Base-by-base conservation (phyloP, 129 eudicot species). In the Centrapalus pauciflorus region DNA sequence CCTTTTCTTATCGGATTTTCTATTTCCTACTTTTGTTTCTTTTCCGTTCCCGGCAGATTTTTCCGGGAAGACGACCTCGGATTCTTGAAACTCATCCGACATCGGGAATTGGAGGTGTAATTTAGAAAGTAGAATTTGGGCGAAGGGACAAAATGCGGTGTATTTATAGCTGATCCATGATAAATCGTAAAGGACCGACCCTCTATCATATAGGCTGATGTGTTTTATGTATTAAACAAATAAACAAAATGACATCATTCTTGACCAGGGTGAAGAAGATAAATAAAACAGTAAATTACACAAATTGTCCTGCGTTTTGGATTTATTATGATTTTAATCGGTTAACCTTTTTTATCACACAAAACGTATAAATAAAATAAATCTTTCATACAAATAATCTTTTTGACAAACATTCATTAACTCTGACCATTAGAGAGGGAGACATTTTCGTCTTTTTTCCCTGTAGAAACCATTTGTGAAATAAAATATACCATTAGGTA, bases 11-110 rank as follows among this genome's bases (percentile, higher is more conserved):
- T 61, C 62, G 70, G 67, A 0, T 71, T 35, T 72, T 50, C 16
- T 52, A 32, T 48, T 69, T 6, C 54, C 57, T n/a, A 50, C 24
- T 41, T 51, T 50, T 9, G 58, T 23, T 49, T 40, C 69, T 50
- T 48, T 58, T 52, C 56, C 49, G 20, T 40, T 73, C 3, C 76
- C 69, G 43, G 43, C 0, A 30, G 38, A 4, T 4, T 64, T 76
- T 38, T 76, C 76, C 5, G 56, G 51, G 28, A 74, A 74, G 48
- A 74, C 33, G n/a, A 74, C 26, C 10, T 79, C 80, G 16, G 84
- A 79, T 62, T 68, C 80, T 54, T 73, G 76, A 49, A 61, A 63
- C 7, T 79, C 80, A 28, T 79, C 77, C 14, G 58, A 55, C 80
- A 74, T 79, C 38, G 12, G 38, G 41, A 17, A 55, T 10, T 7